Conservation (phyloP, 176 grass and related monocot genomes). For the Oryza glaberrima region DNA sequence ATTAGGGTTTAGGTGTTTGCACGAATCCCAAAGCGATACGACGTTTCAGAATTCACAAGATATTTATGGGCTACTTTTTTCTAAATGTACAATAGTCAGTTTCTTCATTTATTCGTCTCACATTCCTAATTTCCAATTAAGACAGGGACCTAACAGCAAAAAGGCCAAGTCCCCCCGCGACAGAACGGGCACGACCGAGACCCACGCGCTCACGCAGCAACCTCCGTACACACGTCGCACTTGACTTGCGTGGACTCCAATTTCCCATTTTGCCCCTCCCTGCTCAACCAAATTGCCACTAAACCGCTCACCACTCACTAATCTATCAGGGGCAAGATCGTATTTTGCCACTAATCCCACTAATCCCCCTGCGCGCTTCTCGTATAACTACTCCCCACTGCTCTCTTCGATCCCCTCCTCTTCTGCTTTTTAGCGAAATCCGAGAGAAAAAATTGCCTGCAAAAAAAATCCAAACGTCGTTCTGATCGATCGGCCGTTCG, state of each 20-base stretch:
- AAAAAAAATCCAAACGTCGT: neutral
- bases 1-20: too few species aligned
- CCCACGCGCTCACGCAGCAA: neutral
- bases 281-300: neutral
- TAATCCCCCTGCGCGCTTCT: neutral
- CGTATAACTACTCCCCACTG: constrained; percentile 7
- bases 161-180: neutral
- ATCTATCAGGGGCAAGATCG: neutral
- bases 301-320: too few species aligned
- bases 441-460: neutral
- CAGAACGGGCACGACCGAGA: neutral
- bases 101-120: neutral
- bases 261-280: neutral
- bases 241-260: neutral
- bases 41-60: too few species aligned
- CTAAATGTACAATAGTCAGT: too few species aligned
- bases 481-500: neutral
- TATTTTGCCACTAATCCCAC: neutral
- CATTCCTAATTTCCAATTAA: neutral
- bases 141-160: neutral
- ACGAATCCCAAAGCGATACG: too few species aligned
- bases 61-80: too few species aligned
- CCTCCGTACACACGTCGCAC: neutral
- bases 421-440: neutral
- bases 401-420: neutral